A percentile compares a stretch with the other conserved stretches of the same genome.
Evolutionary conservation across 768 basidiomycete genomes (phyloP).

Genomic region (Hortiboletus flavorubellus): DNA sequence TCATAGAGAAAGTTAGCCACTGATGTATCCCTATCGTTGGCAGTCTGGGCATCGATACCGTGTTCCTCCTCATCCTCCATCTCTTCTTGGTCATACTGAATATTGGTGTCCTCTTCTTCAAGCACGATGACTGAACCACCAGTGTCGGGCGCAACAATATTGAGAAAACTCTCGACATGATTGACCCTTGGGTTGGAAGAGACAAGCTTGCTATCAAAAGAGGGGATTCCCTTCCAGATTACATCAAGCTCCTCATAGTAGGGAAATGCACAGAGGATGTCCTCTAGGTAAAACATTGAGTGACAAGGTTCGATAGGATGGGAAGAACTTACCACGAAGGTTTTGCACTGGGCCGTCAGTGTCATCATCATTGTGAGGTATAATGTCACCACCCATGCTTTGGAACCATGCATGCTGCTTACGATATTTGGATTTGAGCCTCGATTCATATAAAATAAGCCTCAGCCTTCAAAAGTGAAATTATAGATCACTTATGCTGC

Average conservation of each 20-base stretch:
- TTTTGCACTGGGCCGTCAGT: neutral
- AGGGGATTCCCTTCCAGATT: neutral
- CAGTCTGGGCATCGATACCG: neutral
- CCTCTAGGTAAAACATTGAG: neutral
- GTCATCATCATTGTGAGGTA: neutral
- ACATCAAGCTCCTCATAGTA: neutral
- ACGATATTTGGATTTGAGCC: neutral
- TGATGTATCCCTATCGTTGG: neutral
- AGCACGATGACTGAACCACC: too few species aligned
- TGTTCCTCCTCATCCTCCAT: neutral
- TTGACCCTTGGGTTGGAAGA: neutral
- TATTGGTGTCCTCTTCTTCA: neutral
- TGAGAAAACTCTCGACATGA: neutral
- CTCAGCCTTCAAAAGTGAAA: too few species aligned
- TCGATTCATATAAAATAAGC: neutral
- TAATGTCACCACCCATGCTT: neutral
- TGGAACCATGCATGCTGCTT: neutral
- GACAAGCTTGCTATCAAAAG: neutral
- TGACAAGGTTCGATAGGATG: neutral
- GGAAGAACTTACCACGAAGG: neutral
- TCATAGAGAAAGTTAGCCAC: neutral
- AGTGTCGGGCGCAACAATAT: neutral
- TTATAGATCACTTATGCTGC: too few species aligned
- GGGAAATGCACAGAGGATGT: conserved; percentile 1
- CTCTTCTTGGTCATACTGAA: neutral